Conservation (phyloP, 768 basidiomycete species). For the Auricularia heimuer region DNA sequence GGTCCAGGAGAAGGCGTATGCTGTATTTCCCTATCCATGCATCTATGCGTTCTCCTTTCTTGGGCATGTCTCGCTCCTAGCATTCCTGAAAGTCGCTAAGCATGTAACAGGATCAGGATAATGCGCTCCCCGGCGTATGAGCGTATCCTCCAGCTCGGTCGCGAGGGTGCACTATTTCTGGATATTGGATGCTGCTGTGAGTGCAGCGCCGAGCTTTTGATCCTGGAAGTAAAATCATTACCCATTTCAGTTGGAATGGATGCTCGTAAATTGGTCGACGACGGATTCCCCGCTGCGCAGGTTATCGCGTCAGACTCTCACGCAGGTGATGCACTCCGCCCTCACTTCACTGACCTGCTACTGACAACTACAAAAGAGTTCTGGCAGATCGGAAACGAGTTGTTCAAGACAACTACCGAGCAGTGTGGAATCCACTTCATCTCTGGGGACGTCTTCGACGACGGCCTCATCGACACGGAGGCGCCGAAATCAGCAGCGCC, state of each 20-base stretch:
- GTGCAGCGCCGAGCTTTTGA: constrained; percentile 5
- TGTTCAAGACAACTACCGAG: constrained; percentile 16
- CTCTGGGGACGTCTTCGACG: constrained; percentile 20
- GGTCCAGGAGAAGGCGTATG: constrained; percentile 21
- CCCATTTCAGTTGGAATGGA: constrained; percentile 22
- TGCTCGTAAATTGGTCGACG: constrained; percentile 23
- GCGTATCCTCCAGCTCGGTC: constrained; percentile 17
- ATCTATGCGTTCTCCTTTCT: constrained; percentile 24
- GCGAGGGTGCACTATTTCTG: constrained; percentile 16
- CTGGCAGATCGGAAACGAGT: constrained; percentile 21
- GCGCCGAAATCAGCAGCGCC: not conserved
- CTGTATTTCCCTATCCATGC: constrained; percentile 26
- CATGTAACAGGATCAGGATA: constrained; percentile 17
- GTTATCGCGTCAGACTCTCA: constrained; percentile 19
- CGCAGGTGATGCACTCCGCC: not conserved
- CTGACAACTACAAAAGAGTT: constrained; percentile 17
- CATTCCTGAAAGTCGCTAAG: not conserved
- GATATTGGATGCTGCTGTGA: constrained; percentile 27
- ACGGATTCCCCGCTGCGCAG: constrained; percentile 22
- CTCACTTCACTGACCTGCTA: not conserved
- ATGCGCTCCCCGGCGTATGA: constrained; percentile 16
- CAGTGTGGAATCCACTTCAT: constrained; percentile 21
- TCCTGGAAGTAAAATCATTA: too few relatives aligned
- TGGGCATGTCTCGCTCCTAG: not conserved
- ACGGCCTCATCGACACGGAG: not conserved